These are phyloP conservation scores for Pseudogymnoascus sp. DNA, from an alignment of 2,329 filamentous ascomycete genomes.

Conservation along the genomic window DNA sequence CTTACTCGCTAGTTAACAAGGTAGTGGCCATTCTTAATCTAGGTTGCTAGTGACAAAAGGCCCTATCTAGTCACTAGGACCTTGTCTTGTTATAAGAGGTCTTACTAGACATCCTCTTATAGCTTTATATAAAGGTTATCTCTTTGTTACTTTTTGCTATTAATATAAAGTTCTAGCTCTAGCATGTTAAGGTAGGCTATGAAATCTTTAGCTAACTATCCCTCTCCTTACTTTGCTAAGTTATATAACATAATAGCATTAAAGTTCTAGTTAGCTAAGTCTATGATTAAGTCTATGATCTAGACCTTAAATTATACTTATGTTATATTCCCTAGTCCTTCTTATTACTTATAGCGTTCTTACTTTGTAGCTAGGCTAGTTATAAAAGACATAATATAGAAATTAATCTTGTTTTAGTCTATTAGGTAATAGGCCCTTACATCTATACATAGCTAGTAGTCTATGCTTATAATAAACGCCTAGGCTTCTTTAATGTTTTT, in stretches of 20 bases:
- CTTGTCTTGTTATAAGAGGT: not conserved
- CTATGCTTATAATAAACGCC: too few species aligned
- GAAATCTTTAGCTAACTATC: not conserved
- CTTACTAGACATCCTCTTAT: not conserved
- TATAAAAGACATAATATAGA: not conserved
- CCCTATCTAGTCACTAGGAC: not conserved
- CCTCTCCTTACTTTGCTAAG: too few species aligned
- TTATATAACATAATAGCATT: too few species aligned
- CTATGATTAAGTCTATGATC: too few species aligned
- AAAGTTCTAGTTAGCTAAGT: too few species aligned
- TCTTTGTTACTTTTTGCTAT: not conserved
- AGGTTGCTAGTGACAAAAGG: not conserved
- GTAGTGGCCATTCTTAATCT: not conserved
- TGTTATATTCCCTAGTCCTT: not conserved
- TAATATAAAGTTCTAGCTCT: not conserved
- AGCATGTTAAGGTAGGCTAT: not conserved
- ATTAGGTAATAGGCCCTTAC: not conserved
- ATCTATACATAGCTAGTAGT: too few species aligned
- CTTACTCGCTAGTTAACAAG: too few species aligned
- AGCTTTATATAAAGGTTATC: not conserved
- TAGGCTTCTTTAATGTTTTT: too few species aligned
- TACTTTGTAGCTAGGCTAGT: not conserved
- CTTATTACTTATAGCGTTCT: not conserved
- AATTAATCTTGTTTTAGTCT: not conserved
- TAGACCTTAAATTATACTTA: not conserved